Evolutionary conservation across 2,329 filamentous ascomycete genomes (phyloP).

Genomic region (Lecanicillium sp.): DNA sequence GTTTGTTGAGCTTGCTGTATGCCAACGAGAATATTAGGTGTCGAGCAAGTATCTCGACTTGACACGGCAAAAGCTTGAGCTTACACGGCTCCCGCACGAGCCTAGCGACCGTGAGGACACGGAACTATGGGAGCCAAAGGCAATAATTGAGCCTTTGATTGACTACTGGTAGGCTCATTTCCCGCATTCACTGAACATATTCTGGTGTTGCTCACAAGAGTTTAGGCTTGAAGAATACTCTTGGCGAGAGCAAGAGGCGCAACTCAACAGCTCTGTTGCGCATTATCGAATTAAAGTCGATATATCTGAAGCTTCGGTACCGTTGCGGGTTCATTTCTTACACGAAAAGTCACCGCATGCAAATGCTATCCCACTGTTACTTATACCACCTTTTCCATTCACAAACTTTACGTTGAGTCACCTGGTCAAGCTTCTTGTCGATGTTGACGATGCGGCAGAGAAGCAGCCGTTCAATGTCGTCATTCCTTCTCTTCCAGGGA

Average conservation of each 20-base stretch:
- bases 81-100: conserved; percentile 57
- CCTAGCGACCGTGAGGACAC: conserved; percentile 35
- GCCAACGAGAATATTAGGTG: conserved; percentile 38
- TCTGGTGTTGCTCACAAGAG: neutral
- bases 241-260: conserved; percentile 52
- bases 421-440: conserved; percentile 44
- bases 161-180: conserved; percentile 52
- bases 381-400: conserved; percentile 58
- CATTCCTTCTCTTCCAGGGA: conserved; percentile 55
- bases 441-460: conserved; percentile 36
- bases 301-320: conserved; percentile 26
- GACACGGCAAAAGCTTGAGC: conserved; percentile 58
- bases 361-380: conserved; percentile 52
- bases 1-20: conserved; percentile 19
- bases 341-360: conserved; percentile 45
- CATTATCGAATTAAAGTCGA: conserved; percentile 54
- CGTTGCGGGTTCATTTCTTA: conserved; percentile 55
- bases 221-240: conserved; percentile 56
- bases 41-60: conserved; percentile 59
- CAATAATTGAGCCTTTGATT: conserved; percentile 53
- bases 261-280: conserved; percentile 49
- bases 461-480: conserved; percentile 56
- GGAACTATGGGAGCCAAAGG: conserved; percentile 52
- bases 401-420: conserved; percentile 53
- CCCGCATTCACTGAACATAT: conserved; percentile 3